Conservation (phyloP, 2,329 filamentous ascomycete genomes). For the Botrytis sinoallii region DNA sequence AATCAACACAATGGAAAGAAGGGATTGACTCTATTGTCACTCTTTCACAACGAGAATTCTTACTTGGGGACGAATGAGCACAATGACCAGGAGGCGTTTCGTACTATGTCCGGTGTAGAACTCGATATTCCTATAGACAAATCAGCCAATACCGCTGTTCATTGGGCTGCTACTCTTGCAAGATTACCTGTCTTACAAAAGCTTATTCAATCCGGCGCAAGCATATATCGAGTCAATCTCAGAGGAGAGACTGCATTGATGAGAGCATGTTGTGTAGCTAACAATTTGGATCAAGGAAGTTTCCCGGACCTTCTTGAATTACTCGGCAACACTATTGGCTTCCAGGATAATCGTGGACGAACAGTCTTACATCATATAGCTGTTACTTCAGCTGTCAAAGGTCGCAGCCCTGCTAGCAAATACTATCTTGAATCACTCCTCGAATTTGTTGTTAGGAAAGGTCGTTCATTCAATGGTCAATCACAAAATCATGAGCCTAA, state of each 20-base stretch:
- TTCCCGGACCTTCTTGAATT: conserved; percentile 90
- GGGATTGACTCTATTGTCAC: conserved; percentile 67
- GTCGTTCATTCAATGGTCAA: conserved; percentile 59
- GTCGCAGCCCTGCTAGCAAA: conserved; percentile 83
- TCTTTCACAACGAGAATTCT: conserved; percentile 70
- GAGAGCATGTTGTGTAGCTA: conserved; percentile 88
- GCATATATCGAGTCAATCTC: conserved; percentile 81
- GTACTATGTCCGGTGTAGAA: conserved; percentile 72
- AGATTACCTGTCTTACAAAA: conserved; percentile 78
- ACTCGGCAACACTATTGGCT: conserved; percentile 83
- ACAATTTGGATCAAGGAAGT: conserved; percentile 85
- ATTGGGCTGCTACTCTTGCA: conserved; percentile 93
- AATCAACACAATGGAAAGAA: conserved; percentile 68
- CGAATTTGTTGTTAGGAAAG: conserved; percentile 90
- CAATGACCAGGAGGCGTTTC: conserved; percentile 72
- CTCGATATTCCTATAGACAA: conserved; percentile 90
- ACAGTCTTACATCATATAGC: conserved; percentile 96
- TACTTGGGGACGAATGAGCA: conserved; percentile 55
- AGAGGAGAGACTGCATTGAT: conserved; percentile 91
- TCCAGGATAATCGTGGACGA: conserved; percentile 82
- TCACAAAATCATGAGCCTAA: conserved; percentile 34
- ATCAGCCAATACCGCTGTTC: conserved; percentile 83
- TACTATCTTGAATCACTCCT: conserved; percentile 94
- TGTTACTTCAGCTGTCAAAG: conserved; percentile 91
- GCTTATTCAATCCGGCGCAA: conserved; percentile 80